These are phyloP conservation scores for Brettanomyces naardenensis DNA, from an alignment of 805 yeast species.

Conservation along the genomic window DNA sequence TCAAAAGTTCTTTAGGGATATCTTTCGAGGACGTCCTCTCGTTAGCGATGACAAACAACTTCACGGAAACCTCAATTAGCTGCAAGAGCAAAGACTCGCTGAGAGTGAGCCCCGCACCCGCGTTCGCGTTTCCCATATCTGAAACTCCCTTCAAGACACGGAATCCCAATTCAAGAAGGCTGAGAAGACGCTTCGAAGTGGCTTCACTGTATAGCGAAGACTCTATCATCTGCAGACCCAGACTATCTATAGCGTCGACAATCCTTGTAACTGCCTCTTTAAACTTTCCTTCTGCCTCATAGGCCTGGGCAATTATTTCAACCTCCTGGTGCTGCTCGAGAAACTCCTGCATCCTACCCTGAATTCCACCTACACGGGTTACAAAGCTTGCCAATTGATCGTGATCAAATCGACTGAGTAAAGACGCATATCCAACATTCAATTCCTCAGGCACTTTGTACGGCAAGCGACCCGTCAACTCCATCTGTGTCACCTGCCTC, in stretches of 20 bases:
- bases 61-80: slow-evolving; percentile 32
- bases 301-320: slow-evolving; percentile 27
- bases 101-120: slow-evolving; percentile 13
- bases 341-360: slow-evolving; percentile 10
- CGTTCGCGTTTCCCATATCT: background rate
- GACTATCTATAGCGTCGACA: slow-evolving; percentile 15
- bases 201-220: background rate
- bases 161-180: slow-evolving; percentile 25
- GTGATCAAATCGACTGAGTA: slow-evolving; percentile 19
- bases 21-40: background rate
- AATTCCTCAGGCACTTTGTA: slow-evolving; percentile 9
- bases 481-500: slow-evolving; percentile 20
- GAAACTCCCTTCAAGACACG: background rate
- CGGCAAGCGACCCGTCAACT: slow-evolving; percentile 8
- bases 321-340: slow-evolving; percentile 21
- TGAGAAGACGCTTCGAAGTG: background rate
- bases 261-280: slow-evolving; percentile 20
- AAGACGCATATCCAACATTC: slow-evolving; percentile 18
- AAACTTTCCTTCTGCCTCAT: slow-evolving; percentile 16
- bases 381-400: slow-evolving; percentile 12
- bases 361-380: slow-evolving; percentile 9
- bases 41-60: slow-evolving; percentile 24
- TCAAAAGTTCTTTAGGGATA: slow-evolving; percentile 14
- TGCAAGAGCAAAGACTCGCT: slow-evolving; percentile 32
- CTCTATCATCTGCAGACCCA: slow-evolving; percentile 19